Base-by-base conservation (phyloP, 2,329 filamentous ascomycete genomes). In the Xylaria sp. region DNA sequence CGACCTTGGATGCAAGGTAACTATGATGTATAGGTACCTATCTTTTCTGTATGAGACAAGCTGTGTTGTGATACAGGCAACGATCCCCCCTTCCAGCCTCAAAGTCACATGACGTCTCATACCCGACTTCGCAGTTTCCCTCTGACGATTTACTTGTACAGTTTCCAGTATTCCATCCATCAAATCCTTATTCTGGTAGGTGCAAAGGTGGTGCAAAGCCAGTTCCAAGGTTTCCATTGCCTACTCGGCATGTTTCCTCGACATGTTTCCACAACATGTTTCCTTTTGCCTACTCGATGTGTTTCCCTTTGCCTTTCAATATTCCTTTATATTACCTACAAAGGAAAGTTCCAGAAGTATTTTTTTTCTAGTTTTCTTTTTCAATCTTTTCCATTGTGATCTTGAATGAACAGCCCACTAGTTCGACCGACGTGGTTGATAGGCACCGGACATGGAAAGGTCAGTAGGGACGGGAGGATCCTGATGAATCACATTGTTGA, bases 401-500 rank as follows among this genome's bases (percentile, higher is more conserved):
- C 5, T 51, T 25, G 11, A 27, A 22, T 38, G 5, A 44, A 5
- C 9, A 3, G n/a, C 13, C 13, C 3, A 17, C 20, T 39, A 10
- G 15, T 45, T n/a, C 10, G 25, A 53, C 11, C 1, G 36, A 9
- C 50, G 33, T 47, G 10, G 17, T 20, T 22, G 20, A 15, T 7
- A n/a, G 15, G 25, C 60, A 20, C 65, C 65, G 2, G 49, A 49
- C 50, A 67, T 63, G 2, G 39, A 60, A 39, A 67, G 39, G 25
- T 67, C 38, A 10, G 51, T 3, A 7, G 54, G 11, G 3, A 10
- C 7, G 2, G 56, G 44, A 11, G 56, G 44, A 11, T 20, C 51
- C 25, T 47, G 56, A 6, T 6, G 31, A 13, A 57, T 3, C 9
- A 53, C 36, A n/a, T 45, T 5, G 20, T 36, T 5, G n/a, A 17